Evolutionary conservation across 148 eudicot genomes (phyloP), one percentile per base, ranked within the genome.

Genomic region (Vaccinium myrtillus): DNA sequence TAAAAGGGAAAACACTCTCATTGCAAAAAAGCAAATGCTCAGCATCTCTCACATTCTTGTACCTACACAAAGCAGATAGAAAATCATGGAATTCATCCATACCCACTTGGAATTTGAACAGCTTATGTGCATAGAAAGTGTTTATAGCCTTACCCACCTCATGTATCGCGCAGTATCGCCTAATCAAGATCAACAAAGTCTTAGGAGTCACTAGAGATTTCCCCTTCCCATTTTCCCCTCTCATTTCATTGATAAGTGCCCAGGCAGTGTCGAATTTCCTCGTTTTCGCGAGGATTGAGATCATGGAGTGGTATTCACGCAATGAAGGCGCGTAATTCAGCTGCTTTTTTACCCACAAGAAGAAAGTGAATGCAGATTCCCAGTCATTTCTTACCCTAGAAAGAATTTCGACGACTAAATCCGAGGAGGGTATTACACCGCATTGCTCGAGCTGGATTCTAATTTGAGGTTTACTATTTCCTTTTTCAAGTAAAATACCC

Each of bases 21-120:
- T 94, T 96, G 86, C 98, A 91, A 71, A 92, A 93, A 15, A 96
- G 87, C 77, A 96, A 84, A 87, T 91, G 91, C 89, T 96, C 99
- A 27, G 99, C 99, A 85, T 96, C 99, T 85, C 90, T 92, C 54
- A 96, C 97, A 74, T 96, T 96, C 85, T 96, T 96, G 90, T 96
- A 96, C 25, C 97, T 89, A 56, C 95, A 91, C 19, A 96, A 94
- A 0, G 99, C 97, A 19, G 95, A 90, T 8, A 96, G 91, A 88
- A 96, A 91, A 73, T 88, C 87, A 49, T 96, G 99, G 78, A 96
- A 96, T 67, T 94, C 97, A 71, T 87, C 94, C 87, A 92, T n/a
- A 5, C 94, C 91, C 4, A 89, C 39, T n/a, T 81, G 86, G 78
- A 96, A 88, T 78, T 88, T 87, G 83, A 94, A 96, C 58, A 90